Percentiles rank a stretch among this genome's conserved stretches.
Evolutionary conservation across 495 filamentous ascomycete species (phyloP).

Genomic region (Pseudoneurospora amorphoporcata): DNA sequence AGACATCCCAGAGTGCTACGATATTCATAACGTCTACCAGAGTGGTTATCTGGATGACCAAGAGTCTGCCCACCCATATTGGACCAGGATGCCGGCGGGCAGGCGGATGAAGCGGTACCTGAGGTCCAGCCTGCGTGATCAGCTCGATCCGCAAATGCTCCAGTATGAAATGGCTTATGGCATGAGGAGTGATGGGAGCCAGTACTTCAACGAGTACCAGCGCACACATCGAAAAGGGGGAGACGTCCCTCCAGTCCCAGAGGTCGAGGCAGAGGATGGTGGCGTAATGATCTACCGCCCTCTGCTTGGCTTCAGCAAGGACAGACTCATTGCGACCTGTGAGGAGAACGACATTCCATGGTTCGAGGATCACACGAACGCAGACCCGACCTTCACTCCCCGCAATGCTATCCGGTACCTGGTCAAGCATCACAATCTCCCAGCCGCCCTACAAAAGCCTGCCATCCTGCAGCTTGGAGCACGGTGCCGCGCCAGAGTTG

Average conservation of each 20-base stretch:
- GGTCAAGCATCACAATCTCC: slow-evolving; percentile 46
- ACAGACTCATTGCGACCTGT: slow-evolving; percentile 63
- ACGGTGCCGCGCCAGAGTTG: slow-evolving; percentile 22
- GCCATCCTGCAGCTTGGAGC: slow-evolving; percentile 49
- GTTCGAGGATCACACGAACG: slow-evolving; percentile 82
- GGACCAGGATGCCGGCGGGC: slow-evolving; percentile 13
- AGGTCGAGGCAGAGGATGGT: slow-evolving; percentile 47
- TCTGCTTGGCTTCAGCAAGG: slow-evolving; percentile 63
- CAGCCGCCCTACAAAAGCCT: slow-evolving; percentile 54
- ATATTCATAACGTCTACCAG: slow-evolving; percentile 56
- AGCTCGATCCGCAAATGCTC: slow-evolving; percentile 10
- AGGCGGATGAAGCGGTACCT: slow-evolving; percentile 8
- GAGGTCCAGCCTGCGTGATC: slow-evolving; percentile 9
- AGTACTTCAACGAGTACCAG: slow-evolving; percentile 15
- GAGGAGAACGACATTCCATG: slow-evolving; percentile 51
- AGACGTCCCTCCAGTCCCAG: neutral
- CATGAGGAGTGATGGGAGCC: slow-evolving; percentile 1
- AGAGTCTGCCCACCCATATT: slow-evolving; percentile 10
- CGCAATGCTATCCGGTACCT: slow-evolving; percentile 74
- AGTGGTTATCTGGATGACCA: slow-evolving; percentile 49
- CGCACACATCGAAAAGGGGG: neutral
- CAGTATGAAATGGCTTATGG: slow-evolving; percentile 4
- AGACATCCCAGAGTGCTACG: slow-evolving; percentile 74
- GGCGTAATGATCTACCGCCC: slow-evolving; percentile 67
- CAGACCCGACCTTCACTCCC: slow-evolving; percentile 61